Percentiles rank a stretch among this genome's conserved stretches.
phyloP scores from a whole-genome alignment of 768 basidiomycete genomes.

The Suillus americanus region DNA sequence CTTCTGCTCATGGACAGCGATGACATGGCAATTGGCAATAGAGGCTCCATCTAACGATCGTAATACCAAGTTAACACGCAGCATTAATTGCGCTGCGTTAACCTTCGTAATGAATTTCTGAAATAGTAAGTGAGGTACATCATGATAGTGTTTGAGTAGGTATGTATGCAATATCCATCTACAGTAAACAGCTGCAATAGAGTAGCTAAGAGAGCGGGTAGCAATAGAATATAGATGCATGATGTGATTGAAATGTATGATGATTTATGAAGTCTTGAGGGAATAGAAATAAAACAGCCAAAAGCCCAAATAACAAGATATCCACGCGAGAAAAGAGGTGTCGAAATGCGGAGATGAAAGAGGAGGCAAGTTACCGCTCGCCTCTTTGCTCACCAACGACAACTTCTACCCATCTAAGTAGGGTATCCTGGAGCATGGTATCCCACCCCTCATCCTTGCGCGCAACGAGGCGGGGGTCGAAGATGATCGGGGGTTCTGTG shows the following conservation, averaged over 20 bases:
- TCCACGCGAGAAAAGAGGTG: not conserved
- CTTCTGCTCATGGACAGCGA: not conserved
- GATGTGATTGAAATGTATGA: not conserved
- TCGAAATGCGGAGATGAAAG: not conserved
- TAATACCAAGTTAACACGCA: not conserved
- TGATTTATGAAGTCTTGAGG: not conserved
- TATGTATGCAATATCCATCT: not conserved
- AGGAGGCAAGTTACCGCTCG: conserved; percentile 21
- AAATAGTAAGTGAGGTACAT: not conserved
- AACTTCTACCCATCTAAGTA: conserved; percentile 65
- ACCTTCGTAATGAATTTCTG: not conserved
- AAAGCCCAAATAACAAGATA: not conserved
- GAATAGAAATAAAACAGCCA: not conserved
- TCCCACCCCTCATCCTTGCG: conserved; percentile 80
- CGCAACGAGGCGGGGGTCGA: conserved; percentile 76
- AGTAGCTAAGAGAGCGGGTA: conserved; percentile 1
- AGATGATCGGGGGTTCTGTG: conserved; percentile 51
- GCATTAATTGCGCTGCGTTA: not conserved
- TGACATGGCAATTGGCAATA: not conserved
- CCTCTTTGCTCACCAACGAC: conserved; percentile 67
- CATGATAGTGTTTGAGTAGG: not conserved
- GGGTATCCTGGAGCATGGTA: conserved; percentile 64
- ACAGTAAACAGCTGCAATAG: not conserved
- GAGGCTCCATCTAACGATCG: not conserved
- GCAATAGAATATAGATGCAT: not conserved